phyloP scores from a whole-genome alignment of 345 rosid genomes.

The Mercurialis annua region DNA sequence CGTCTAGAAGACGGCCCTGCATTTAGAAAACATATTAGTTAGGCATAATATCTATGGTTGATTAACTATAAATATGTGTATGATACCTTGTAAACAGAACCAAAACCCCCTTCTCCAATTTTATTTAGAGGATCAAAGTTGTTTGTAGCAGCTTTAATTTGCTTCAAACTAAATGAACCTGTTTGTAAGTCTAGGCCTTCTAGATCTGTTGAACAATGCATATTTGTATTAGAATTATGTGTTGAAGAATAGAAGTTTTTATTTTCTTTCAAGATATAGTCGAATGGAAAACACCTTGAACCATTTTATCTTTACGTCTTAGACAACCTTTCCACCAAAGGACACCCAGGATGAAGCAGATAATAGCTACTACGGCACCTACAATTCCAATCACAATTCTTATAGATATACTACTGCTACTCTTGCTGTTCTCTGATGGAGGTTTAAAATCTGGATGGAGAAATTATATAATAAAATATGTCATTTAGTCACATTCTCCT shows the following conservation, averaged over 20 bases:
- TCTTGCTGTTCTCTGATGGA: constrained; percentile 10
- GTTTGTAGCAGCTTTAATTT: constrained; percentile 26
- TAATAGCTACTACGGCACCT: constrained; percentile 1
- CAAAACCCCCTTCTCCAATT: constrained; percentile 44
- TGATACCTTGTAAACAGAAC: constrained; percentile 34
- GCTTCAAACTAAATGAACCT: constrained; percentile 14
- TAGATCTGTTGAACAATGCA: constrained; percentile 18
- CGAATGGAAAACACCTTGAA: not conserved
- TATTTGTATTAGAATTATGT: no score
- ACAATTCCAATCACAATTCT: constrained; percentile 8
- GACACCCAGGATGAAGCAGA: not conserved
- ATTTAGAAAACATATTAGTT: not conserved
- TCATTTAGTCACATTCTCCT: no score
- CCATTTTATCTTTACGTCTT: not conserved
- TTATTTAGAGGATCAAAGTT: constrained; percentile 30
- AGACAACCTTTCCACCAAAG: constrained; percentile 11
- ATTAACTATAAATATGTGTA: not conserved
- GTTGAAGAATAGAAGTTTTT: no score
- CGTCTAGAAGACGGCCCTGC: constrained; percentile 17
- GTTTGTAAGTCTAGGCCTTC: constrained; percentile 23
- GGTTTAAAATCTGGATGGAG: constrained; percentile 7
- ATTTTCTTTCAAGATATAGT: no score
- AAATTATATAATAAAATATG: not conserved
- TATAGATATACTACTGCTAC: no score
- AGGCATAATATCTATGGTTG: not conserved